Percentiles rank a stretch among this genome's conserved stretches.
Conservation (phyloP, 331 rosid species). For the Saraca asoca region DNA sequence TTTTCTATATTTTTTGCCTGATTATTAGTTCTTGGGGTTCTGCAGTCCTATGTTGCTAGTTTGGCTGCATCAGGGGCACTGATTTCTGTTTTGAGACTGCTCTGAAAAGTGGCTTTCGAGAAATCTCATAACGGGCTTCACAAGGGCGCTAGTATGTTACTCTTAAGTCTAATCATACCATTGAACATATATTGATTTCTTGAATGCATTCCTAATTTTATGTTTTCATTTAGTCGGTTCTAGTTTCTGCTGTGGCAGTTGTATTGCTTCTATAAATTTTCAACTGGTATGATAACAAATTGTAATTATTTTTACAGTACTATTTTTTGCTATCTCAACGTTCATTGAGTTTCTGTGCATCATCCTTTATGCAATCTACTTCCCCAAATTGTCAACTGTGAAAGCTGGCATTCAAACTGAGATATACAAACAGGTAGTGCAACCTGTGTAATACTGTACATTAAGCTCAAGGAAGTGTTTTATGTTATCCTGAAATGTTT, state of each 20-base stretch:
- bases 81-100: conserved; percentile 60
- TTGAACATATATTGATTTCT: background rate
- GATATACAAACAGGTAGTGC: conserved; percentile 40
- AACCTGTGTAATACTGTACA: background rate
- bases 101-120: conserved; percentile 63
- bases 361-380: conserved; percentile 60
- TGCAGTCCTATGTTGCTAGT: conserved; percentile 80
- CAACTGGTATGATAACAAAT: too few relatives aligned
- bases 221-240: background rate
- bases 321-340: conserved; percentile 61
- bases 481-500: background rate
- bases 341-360: conserved; percentile 59
- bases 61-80: conserved; percentile 80
- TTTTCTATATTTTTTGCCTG: conserved; percentile 8
- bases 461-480: background rate
- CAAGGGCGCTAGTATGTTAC: conserved; percentile 72
- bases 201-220: background rate
- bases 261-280: too few relatives aligned
- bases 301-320: conserved; percentile 45
- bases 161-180: background rate
- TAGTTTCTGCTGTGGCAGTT: too few relatives aligned
- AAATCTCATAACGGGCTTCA: conserved; percentile 70
- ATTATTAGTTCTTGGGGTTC: too few relatives aligned
- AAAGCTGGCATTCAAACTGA: conserved; percentile 57
- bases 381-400: conserved; percentile 72